phyloP scores from a whole-genome alignment of 2,329 filamentous ascomycete genomes.

The Fusarium liriodendri region DNA sequence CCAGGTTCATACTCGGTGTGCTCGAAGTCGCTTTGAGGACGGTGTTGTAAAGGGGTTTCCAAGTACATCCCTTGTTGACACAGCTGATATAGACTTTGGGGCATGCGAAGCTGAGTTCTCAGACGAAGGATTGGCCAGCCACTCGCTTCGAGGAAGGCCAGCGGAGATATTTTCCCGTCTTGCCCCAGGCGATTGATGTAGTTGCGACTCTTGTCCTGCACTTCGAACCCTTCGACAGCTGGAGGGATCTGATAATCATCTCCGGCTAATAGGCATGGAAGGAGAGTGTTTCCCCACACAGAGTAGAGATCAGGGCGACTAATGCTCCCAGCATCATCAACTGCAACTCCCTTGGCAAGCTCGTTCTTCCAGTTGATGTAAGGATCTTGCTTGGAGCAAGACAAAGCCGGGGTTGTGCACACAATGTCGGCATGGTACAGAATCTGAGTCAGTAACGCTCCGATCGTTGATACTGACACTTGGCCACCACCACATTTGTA shows the following conservation, averaged over 20 bases:
- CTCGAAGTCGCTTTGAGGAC: accelerated
- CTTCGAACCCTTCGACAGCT: not conserved
- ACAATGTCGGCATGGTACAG: constrained; percentile 10
- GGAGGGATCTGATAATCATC: constrained; percentile 31
- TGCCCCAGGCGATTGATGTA: constrained; percentile 12
- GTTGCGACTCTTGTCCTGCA: not conserved
- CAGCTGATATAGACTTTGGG: constrained; percentile 29
- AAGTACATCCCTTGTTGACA: not conserved
- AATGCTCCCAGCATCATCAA: constrained; percentile 40
- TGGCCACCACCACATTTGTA: not conserved
- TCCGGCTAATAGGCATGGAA: constrained; percentile 35
- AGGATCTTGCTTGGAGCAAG: not conserved
- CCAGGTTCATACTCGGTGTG: not conserved
- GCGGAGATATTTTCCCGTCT: constrained; percentile 18
- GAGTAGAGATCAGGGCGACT: constrained; percentile 27
- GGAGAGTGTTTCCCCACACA: constrained; percentile 37
- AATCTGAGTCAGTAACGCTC: not conserved
- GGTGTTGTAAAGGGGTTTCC: not conserved
- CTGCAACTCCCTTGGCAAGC: not conserved
- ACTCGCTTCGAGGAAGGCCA: constrained; percentile 11
- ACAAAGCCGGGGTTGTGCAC: constrained; percentile 8
- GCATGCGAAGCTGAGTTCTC: constrained; percentile 36
- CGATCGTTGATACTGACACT: too few relatives aligned
- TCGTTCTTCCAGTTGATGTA: not conserved
- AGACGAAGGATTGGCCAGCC: constrained; percentile 25